Conservation (phyloP, 352 stramenopile genomes). For the Pythium scleroteichum region DNA sequence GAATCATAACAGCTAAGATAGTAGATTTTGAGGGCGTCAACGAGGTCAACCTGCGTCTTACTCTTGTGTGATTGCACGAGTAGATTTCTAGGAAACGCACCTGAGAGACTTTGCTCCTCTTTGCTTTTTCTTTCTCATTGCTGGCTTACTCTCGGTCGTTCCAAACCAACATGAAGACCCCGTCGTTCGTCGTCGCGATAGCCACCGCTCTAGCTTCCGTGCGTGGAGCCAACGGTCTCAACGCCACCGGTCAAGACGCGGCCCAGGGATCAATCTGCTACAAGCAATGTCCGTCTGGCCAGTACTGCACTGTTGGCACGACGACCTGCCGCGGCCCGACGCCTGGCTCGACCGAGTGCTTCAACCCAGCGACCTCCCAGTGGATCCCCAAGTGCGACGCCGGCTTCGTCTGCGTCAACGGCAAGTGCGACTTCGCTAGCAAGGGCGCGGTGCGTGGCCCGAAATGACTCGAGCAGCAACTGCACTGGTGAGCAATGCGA, state of each 20-base stretch:
- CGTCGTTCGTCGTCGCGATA: constrained; percentile 10
- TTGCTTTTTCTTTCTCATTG: too few relatives aligned
- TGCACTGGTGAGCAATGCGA: too few relatives aligned
- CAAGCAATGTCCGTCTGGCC: constrained; percentile 28
- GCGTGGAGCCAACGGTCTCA: constrained; percentile 6
- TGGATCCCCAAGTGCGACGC: constrained; percentile 26
- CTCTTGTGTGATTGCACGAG: too few relatives aligned
- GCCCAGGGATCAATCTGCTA: constrained; percentile 15
- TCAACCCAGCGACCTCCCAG: constrained; percentile 17
- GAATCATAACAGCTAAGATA: too few relatives aligned
- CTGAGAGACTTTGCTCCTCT: too few relatives aligned
- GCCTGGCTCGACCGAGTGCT: constrained; percentile 12
- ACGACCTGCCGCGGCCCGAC: constrained; percentile 27
- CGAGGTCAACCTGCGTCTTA: too few relatives aligned
- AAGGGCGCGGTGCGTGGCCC: too few relatives aligned
- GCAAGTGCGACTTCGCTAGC: constrained; percentile 12
- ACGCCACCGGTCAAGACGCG: neutral
- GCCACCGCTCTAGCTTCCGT: neutral
- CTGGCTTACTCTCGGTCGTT: too few relatives aligned
- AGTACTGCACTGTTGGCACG: constrained; percentile 39
- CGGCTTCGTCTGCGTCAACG: constrained; percentile 13
- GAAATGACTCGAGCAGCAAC: too few relatives aligned
- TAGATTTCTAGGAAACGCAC: too few relatives aligned
- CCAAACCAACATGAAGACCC: too few relatives aligned
- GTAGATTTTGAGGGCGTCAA: too few relatives aligned